A percentile compares a stretch with the other conserved stretches of the same genome.
Evolutionary conservation across 371 early-diverging fungal genomes (phyloP).

Genomic region (Mucor sp.): DNA sequence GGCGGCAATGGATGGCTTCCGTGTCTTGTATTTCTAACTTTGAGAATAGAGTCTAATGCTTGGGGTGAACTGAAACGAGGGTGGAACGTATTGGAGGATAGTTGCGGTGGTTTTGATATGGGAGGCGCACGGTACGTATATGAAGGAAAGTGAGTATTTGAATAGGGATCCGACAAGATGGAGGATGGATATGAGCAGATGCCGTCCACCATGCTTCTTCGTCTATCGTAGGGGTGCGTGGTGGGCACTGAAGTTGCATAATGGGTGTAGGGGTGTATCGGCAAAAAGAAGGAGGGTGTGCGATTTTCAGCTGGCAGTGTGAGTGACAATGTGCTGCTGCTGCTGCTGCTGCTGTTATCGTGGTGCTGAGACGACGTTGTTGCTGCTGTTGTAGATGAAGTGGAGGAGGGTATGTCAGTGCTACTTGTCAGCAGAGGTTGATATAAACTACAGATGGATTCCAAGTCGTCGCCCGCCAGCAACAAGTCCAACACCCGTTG

Average conservation of each 20-base stretch:
- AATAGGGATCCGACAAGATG: constrained; percentile 3
- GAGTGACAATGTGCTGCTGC: constrained; percentile 10
- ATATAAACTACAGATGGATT: constrained; percentile 15
- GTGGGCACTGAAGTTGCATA: not conserved
- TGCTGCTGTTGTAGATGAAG: not conserved
- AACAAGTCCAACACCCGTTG: constrained; percentile 69
- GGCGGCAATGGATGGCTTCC: constrained; percentile 29
- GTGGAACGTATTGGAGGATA: constrained; percentile 7
- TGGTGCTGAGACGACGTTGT: too few species aligned
- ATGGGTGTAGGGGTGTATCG: constrained; percentile 10
- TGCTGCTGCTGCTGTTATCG: too few species aligned
- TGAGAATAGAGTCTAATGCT: constrained; percentile 22
- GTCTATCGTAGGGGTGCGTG: constrained; percentile 25
- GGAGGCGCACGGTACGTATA: constrained; percentile 11
- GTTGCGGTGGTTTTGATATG: not conserved
- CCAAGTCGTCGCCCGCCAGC: constrained; percentile 22
- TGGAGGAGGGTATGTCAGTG: constrained; percentile 15
- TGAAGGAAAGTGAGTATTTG: not conserved
- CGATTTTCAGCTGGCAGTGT: constrained; percentile 13
- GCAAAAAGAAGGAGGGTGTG: constrained; percentile 7
- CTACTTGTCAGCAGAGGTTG: constrained; percentile 1
- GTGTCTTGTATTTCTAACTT: constrained; percentile 24
- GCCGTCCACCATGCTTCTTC: constrained; percentile 35
- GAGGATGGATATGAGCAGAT: constrained; percentile 18
- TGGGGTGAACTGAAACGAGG: constrained; percentile 30